A percentile compares a stretch with the other conserved stretches of the same genome.
Conservation (phyloP, 2,329 filamentous ascomycete species). For the Hypoxylon sp. region DNA sequence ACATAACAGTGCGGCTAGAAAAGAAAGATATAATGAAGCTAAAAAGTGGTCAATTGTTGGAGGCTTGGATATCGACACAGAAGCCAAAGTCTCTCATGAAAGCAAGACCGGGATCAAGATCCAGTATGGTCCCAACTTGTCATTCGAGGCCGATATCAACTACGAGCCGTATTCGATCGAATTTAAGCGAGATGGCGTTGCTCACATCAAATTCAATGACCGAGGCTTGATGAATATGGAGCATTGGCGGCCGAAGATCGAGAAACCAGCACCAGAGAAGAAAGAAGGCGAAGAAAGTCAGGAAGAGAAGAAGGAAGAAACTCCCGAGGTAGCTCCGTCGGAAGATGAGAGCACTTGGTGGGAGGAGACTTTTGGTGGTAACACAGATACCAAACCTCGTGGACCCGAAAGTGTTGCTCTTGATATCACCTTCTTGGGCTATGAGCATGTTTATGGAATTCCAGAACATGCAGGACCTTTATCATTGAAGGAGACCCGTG, state of each 20-base stretch:
- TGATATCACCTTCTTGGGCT: constrained; percentile 93
- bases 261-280: constrained; percentile 68
- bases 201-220: constrained; percentile 90
- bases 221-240: constrained; percentile 93
- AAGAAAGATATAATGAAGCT: constrained; percentile 95
- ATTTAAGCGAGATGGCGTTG: constrained; percentile 85
- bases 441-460: constrained; percentile 93
- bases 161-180: constrained; percentile 88
- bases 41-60: constrained; percentile 90
- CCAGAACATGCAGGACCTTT: constrained; percentile 92
- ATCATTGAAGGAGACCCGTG: constrained; percentile 90
- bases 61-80: constrained; percentile 79
- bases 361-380: constrained; percentile 96
- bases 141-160: constrained; percentile 86
- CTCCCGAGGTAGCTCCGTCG: constrained; percentile 59
- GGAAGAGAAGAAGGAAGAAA: constrained; percentile 61
- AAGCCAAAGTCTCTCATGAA: constrained; percentile 77
- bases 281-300: constrained; percentile 68
- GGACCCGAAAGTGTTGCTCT: constrained; percentile 93
- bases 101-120: constrained; percentile 79
- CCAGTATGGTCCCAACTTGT: constrained; percentile 81
- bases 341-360: constrained; percentile 95
- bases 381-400: constrained; percentile 94
- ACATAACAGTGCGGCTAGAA: constrained; percentile 85
- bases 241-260: constrained; percentile 92